These are phyloP conservation scores for Falciphora oryzae DNA, from an alignment of 2,329 filamentous ascomycete species.

Conservation along the genomic window DNA sequence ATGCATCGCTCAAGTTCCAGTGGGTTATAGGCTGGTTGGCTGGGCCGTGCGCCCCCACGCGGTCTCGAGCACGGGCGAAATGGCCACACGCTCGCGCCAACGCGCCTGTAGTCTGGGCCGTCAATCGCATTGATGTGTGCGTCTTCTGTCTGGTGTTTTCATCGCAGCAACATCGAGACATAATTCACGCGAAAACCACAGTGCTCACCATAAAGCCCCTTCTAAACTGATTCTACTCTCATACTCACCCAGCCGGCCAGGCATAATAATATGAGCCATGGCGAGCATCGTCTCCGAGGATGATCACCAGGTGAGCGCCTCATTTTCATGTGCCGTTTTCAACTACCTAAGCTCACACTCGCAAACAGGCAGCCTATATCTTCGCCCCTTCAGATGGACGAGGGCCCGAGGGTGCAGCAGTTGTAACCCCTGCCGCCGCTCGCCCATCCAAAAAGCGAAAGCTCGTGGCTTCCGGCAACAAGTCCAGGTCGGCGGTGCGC, in stretches of 20 bases:
- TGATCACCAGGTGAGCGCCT: constrained; percentile 36
- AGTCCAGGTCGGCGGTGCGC: constrained; percentile 23
- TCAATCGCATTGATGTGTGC: not conserved
- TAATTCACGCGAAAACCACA: not conserved
- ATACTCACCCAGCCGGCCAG: no score
- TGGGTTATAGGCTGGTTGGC: not conserved
- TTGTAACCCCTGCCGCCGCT: constrained; percentile 10
- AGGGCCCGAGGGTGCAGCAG: not conserved
- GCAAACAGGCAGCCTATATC: constrained; percentile 11
- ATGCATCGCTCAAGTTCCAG: not conserved
- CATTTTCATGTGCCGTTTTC: not conserved
- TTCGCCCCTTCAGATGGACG: constrained; percentile 22
- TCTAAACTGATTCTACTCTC: no score
- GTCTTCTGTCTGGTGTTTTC: not conserved
- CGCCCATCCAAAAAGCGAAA: constrained; percentile 54
- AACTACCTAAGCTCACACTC: not conserved
- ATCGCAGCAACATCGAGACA: not conserved
- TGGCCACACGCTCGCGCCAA: not conserved
- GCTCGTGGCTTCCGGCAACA: constrained; percentile 25
- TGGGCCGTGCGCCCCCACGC: not conserved
- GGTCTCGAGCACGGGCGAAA: not conserved
- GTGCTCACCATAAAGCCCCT: not conserved
- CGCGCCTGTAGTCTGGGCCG: not conserved
- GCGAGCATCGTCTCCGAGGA: constrained; percentile 28
- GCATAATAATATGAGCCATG: not conserved